Evolutionary conservation across 129 eudicot genomes (phyloP), one percentile per base, ranked within the genome.

Genomic region (Artemisia annua): DNA sequence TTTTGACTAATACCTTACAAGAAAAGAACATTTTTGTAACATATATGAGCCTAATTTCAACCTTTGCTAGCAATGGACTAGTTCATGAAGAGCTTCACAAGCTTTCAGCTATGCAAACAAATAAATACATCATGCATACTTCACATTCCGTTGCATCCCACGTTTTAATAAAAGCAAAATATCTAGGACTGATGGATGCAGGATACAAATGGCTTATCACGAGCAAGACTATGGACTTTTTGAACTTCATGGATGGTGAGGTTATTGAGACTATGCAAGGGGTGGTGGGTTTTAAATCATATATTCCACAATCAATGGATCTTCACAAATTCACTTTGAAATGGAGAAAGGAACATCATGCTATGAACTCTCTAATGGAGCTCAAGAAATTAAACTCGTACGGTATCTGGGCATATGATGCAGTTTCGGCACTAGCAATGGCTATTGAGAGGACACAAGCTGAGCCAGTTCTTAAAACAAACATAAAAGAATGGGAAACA

Each of bases 191-290:
- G 89, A 79, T 87, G 88, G 79, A 53, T 72, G 70, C 63, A 15
- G 87, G 84, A 18, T 87, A 78, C 76, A 83, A 77, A 49, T 87
- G 93, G 96, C 81, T 90, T 12, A 43, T 81, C 11, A 87, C 89
- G 6, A 39, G 66, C 61, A 73, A 74, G 17, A 76, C 22, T 5
- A 58, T 66, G 71, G 61, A 83, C 55, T 53, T 70, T 20, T 15
- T 90, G 22, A 28, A 64, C 14, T 18, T 72, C 1, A 3, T 69
- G 82, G 79, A 82, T 22, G 69, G 19, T 67, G 67, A 63, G 19
- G 80, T 77, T 18, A 3, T 80, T 3, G 63, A 81, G 28, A 43
- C 77, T 17, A 76, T 87, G 81, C 78, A 83, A 66, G 94, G 96
- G 22, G 79, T 46, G 8, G 9, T 90, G 35, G 88, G 83, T 11